phyloP scores from a whole-genome alignment of 2,329 filamentous ascomycete genomes.

The Incumbomyces lentus region DNA sequence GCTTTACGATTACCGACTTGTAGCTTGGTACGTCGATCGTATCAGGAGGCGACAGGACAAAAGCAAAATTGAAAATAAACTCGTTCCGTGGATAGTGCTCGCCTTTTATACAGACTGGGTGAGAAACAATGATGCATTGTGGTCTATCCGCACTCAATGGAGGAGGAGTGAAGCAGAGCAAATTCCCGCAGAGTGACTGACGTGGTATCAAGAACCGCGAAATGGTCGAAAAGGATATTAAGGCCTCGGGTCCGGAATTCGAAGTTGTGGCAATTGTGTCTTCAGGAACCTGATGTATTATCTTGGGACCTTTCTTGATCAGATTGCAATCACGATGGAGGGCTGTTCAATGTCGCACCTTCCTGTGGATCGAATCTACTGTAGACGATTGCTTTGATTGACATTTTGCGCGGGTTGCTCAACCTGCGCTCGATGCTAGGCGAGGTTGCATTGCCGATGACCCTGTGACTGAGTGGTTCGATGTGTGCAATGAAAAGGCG shows the following conservation, averaged over 20 bases:
- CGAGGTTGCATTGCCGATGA: not conserved
- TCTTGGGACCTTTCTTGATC: conserved; percentile 43
- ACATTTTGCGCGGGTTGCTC: conserved; percentile 23
- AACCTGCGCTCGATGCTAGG: too few species aligned
- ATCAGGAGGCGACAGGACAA: conserved; percentile 55
- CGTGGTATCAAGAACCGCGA: conserved; percentile 90
- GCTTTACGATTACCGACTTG: conserved; percentile 72
- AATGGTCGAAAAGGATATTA: conserved; percentile 77
- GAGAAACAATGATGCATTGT: conserved; percentile 66
- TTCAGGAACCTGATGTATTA: conserved; percentile 54
- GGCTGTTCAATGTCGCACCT: conserved; percentile 26
- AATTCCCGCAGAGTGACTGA: conserved; percentile 88
- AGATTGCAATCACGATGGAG: not conserved
- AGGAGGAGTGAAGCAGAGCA: conserved; percentile 47
- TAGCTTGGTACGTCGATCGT: conserved; percentile 60
- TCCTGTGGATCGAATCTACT: conserved; percentile 54
- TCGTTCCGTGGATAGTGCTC: conserved; percentile 80
- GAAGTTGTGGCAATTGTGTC: conserved; percentile 41
- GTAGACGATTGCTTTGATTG: conserved; percentile 58
- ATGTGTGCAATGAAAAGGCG: too few species aligned
- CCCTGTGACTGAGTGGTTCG: too few species aligned
- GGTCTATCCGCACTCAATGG: conserved; percentile 36
- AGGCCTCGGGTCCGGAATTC: conserved; percentile 38
- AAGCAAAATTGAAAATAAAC: conserved; percentile 96
- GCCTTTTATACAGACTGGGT: conserved; percentile 77